Evolutionary conservation across 495 filamentous ascomycete genomes (phyloP), one percentile per base, ranked within the genome.

Genomic region (Acidomyces sp.): DNA sequence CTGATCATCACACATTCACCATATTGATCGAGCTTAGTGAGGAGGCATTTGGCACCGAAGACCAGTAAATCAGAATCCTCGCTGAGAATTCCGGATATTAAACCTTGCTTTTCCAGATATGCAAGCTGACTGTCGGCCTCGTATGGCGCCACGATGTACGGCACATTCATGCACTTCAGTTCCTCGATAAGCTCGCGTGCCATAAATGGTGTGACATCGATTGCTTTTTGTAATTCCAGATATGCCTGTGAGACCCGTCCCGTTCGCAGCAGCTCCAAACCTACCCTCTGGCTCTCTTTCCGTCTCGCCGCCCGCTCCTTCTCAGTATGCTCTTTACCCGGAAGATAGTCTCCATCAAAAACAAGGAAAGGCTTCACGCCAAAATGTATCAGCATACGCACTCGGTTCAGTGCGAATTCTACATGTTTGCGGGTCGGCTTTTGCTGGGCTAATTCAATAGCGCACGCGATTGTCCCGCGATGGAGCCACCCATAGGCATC

Each of bases 401-500:
- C 85, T 39, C 85, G 82, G 52, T 80, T 74, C 68, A 99, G 78
- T 21, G 80, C 80, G 55, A 86, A 95, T 56, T 94, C 85, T 49
- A 96, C 71, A 49, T 65, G 93, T 82, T 85, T 93, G 37, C 71
- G 75, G 4, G 85, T 95, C 15, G 85, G 85, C 58, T 80, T 85
- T 50, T 78, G 82, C 50, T 85, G 68, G 21, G 87, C 92, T 33
- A 99, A 69, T 45, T 96, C 92, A 46, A 93, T 77, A 40, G 88
- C 82, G 58, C 90, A 99, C 18, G 86, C 69, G 36, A 92, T 75
- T 18, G 86, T 83, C 22, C 88, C 92, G 47, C 92, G 81, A 57
- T 99, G 92, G 24, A 99, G 76, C 92, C 92, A 99, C 55, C 86
- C 90, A 67, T 99, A 99, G 42, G 81, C 87, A 60, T 99, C 92